Conservation (phyloP, 1,139 yeast species). For the Debaryomycetaceae sp. region DNA sequence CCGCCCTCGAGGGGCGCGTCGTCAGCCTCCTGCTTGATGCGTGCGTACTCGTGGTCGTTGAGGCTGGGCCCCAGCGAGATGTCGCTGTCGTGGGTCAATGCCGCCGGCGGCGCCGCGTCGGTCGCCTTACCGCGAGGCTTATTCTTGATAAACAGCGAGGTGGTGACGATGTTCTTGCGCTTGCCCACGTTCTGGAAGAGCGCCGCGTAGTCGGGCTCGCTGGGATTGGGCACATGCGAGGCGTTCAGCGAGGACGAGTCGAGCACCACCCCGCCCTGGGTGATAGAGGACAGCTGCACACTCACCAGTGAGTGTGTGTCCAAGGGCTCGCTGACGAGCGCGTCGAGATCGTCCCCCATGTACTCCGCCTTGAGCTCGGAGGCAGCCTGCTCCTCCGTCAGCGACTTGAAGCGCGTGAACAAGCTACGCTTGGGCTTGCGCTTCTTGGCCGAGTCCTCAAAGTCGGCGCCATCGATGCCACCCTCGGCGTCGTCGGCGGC, state of each 20-base stretch:
- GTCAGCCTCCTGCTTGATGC: slow-evolving; percentile 1
- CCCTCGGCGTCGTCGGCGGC: slow-evolving; percentile 3
- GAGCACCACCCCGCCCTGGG: slow-evolving; percentile 1
- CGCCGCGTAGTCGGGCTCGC: slow-evolving; percentile 44
- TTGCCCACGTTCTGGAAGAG: slow-evolving; percentile 44
- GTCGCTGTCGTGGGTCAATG: slow-evolving; percentile 4
- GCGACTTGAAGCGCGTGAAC: slow-evolving; percentile 37
- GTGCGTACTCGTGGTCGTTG: neutral
- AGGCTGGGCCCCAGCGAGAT: neutral
- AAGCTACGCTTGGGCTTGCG: slow-evolving; percentile 34
- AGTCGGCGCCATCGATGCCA: slow-evolving; percentile 3
- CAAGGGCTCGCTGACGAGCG: neutral
- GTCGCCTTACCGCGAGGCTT: slow-evolving; percentile 19
- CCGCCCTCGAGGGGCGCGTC: neutral
- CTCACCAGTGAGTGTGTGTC: slow-evolving; percentile 4
- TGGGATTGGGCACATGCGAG: slow-evolving; percentile 3
- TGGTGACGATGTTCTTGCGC: slow-evolving; percentile 28
- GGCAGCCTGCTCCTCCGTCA: slow-evolving; percentile 8
- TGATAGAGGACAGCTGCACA: slow-evolving; percentile 1
- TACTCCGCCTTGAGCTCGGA: neutral
- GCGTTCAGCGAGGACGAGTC: slow-evolving; percentile 6
- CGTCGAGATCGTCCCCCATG: slow-evolving; percentile 1
- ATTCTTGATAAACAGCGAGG: slow-evolving; percentile 20
- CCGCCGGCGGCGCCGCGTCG: slow-evolving; percentile 10
- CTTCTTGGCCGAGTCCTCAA: slow-evolving; percentile 18